Percentiles rank a stretch among this genome's conserved stretches.
Conservation (phyloP, 2,329 filamentous ascomycete genomes). For the Cryphonectria naterciae region DNA sequence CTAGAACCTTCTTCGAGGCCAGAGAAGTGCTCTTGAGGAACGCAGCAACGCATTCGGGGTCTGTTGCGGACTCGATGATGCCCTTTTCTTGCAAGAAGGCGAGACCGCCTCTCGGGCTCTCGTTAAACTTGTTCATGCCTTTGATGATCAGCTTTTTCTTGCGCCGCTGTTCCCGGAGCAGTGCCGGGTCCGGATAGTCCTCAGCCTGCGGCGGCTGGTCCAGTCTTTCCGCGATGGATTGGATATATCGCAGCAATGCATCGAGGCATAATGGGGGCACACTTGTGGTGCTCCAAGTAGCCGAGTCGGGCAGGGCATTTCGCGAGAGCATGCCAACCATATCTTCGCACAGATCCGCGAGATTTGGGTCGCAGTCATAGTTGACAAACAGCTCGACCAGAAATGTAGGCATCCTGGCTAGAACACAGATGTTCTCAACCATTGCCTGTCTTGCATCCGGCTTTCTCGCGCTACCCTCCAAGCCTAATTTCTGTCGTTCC, state of each 20-base stretch:
- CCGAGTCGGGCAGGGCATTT: conserved; percentile 95
- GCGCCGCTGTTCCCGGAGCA: conserved; percentile 71
- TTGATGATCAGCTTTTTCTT: conserved; percentile 88
- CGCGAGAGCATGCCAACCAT: conserved; percentile 90
- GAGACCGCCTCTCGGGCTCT: conserved; percentile 87
- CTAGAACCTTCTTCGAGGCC: conserved; percentile 86
- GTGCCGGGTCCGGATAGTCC: conserved; percentile 67
- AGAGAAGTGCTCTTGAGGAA: conserved; percentile 88
- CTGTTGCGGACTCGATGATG: conserved; percentile 75
- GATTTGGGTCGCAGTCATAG: conserved; percentile 94
- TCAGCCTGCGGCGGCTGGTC: conserved; percentile 68
- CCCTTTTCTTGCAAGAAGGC: conserved; percentile 83
- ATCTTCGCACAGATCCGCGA: conserved; percentile 91
- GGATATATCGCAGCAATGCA: conserved; percentile 85
- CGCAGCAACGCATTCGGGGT: conserved; percentile 77
- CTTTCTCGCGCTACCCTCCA: conserved; percentile 89
- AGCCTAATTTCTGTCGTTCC: conserved; percentile 87
- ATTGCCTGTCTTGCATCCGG: conserved; percentile 97
- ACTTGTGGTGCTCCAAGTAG: conserved; percentile 98
- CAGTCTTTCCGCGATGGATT: conserved; percentile 86
- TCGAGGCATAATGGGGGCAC: conserved; percentile 94
- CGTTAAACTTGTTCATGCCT: conserved; percentile 90
- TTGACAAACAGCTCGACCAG: conserved; percentile 97
- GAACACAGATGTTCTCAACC: conserved; percentile 92
- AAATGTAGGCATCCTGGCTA: conserved; percentile 91